Base-by-base conservation (phyloP, 2,329 filamentous ascomycete genomes). In the Penicillium janthinellum region DNA sequence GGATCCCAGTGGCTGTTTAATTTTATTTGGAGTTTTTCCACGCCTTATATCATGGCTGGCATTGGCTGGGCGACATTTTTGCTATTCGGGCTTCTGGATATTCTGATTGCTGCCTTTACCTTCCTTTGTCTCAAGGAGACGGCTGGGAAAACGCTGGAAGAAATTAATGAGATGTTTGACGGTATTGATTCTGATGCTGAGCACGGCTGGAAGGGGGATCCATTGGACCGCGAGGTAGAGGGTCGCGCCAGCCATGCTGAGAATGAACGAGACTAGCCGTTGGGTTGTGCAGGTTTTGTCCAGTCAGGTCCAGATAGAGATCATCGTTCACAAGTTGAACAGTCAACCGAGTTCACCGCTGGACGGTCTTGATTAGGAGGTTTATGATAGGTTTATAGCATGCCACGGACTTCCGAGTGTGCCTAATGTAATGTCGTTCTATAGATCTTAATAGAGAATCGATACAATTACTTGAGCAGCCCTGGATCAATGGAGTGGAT, bases 151-250 rank as follows among this genome's bases (percentile, higher is more conserved):
- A 83, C 82, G 0, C 82, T 83, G 54, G 82, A 80, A 39, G 84
- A 87, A 71, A 76, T 87, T 1, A 84, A 86, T 54, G 71, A 82
- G 11, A 70, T 87, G 60, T 87, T 87, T 65, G 80, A 84, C 63
- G 61, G 64, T 2, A n/a, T 59, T 42, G 54, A 59, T 25, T 31
- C 59, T 1, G 61, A 68, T 56, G 41, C 54, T 2, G 64, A 65
- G 31, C 57, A 53, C 57, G 58, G 49, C 8, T 63, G 60, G 60
- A 64, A 64, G 45, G 52, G 20, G n/a, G 39, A 37, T 39, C 8
- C 28, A 1, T 12, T 56, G 0, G 20, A 49, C 28, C 35, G 47
- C 14, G 35, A 51, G 17, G 12, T 22, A 10, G 49, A 51, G 28
- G 28, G 6, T 7, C 6, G n/a, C 28, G 20, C 8, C 4, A 25